phyloP scores from a whole-genome alignment of 2,329 filamentous ascomycete genomes.

The Bipolaris bicolor region DNA sequence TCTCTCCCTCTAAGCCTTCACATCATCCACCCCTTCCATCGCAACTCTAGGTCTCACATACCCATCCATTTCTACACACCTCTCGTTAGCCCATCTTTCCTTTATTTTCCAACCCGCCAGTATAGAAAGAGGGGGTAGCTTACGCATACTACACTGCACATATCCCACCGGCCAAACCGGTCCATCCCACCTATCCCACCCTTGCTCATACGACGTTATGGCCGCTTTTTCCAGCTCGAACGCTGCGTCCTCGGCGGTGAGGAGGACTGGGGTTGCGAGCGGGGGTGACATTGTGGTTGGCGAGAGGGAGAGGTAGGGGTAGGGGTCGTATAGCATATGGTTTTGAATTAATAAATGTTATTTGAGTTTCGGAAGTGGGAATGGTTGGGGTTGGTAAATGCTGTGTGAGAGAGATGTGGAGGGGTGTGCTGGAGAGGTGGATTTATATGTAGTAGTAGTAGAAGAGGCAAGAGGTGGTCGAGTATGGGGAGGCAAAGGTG shows the following conservation, averaged over 20 bases:
- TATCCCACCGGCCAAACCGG: conserved; percentile 32
- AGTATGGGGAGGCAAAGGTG: background rate
- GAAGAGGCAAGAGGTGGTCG: too few species aligned
- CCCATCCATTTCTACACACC: background rate
- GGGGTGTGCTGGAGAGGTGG: background rate
- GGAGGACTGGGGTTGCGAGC: background rate
- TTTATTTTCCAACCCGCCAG: too few species aligned
- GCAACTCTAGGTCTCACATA: background rate
- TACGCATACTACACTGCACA: conserved; percentile 34
- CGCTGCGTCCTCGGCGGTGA: conserved; percentile 23
- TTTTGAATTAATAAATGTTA: too few species aligned
- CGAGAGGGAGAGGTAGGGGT: background rate
- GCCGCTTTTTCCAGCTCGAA: conserved; percentile 33
- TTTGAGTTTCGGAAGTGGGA: background rate
- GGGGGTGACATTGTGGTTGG: background rate
- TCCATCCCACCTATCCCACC: conserved; percentile 36
- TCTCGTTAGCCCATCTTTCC: background rate
- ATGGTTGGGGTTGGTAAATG: background rate
- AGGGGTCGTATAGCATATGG: background rate
- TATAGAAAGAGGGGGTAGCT: background rate
- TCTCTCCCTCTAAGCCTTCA: background rate
- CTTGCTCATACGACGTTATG: conserved; percentile 35
- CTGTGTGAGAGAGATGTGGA: background rate
- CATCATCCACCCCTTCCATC: background rate
- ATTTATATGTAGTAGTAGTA: too few species aligned